Percentiles rank a stretch among this genome's conserved stretches.
Conservation (phyloP, 768 basidiomycete species). For the Pisolithus albus region DNA sequence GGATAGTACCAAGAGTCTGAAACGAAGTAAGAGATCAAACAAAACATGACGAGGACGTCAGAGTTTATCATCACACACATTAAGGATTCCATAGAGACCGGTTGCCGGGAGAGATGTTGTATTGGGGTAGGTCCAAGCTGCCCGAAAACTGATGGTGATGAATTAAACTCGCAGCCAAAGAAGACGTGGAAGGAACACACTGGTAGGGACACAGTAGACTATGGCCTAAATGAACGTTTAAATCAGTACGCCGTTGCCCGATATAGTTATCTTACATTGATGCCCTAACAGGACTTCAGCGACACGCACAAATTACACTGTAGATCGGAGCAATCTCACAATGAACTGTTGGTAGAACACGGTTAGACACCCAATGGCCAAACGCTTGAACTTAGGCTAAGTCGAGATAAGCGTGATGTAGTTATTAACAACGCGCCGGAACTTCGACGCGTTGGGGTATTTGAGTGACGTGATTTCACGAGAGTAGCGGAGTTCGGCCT, state of each 20-base stretch:
- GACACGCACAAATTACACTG: not conserved
- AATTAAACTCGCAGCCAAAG: not conserved
- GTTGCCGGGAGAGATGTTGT: conserved; percentile 38
- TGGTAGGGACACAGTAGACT: conserved; percentile 19
- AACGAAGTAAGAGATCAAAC: not conserved
- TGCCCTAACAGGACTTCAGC: conserved; percentile 13
- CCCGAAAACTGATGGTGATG: conserved; percentile 30
- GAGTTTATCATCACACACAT: conserved; percentile 7
- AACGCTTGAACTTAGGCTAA: conserved; percentile 27
- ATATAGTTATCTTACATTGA: conserved; percentile 15
- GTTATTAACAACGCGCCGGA: conserved; percentile 16
- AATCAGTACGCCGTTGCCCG: not conserved
- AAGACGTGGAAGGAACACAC: not conserved
- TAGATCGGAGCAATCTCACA: conserved; percentile 10
- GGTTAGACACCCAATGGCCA: conserved; percentile 24
- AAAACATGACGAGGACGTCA: not conserved
- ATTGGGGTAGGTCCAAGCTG: conserved; percentile 33
- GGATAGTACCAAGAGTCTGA: conserved; percentile 30
- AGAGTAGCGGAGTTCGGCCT: conserved; percentile 28
- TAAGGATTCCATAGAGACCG: conserved; percentile 34
- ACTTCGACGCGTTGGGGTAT: conserved; percentile 17
- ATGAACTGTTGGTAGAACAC: conserved; percentile 30
- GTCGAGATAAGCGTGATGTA: conserved; percentile 20
- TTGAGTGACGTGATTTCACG: conserved; percentile 15
- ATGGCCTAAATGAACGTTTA: conserved; percentile 18